phyloP scores from a whole-genome alignment of 208 protist species.

The Perkinsela sp. region DNA sequence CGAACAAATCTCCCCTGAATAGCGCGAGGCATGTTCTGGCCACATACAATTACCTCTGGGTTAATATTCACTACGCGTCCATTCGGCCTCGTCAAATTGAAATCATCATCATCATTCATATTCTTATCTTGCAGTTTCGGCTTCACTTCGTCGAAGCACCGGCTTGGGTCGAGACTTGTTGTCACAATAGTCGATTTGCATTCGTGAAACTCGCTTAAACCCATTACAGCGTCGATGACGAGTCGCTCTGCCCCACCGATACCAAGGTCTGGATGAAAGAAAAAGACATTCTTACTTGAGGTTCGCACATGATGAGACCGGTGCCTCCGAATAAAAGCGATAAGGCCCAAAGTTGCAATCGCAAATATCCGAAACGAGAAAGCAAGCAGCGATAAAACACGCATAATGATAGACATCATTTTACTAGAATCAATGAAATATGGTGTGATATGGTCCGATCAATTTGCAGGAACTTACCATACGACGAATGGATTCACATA shows the following conservation, averaged over 20 bases:
- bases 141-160: constrained; percentile 74
- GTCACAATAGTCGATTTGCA: constrained; percentile 56
- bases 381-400: too few relatives aligned
- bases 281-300: constrained; percentile 46
- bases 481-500: background rate
- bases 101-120: background rate
- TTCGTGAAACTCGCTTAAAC: constrained; percentile 32
- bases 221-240: constrained; percentile 78
- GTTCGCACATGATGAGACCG: too few relatives aligned
- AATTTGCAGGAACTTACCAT: too few relatives aligned
- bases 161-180: constrained; percentile 53
- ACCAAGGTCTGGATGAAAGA: constrained; percentile 81
- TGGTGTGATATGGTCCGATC: too few relatives aligned
- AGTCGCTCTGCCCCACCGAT: constrained; percentile 90
- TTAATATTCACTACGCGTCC: too few relatives aligned
- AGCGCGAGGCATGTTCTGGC: constrained; percentile 42
- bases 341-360: too few relatives aligned
- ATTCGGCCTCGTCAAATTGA: too few relatives aligned
- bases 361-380: too few relatives aligned
- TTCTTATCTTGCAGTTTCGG: background rate
- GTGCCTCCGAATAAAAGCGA: too few relatives aligned
- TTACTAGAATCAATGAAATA: too few relatives aligned
- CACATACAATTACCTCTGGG: constrained; percentile 41
- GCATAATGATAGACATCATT: too few relatives aligned
- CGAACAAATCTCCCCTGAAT: constrained; percentile 44